Percentiles rank a stretch among this genome's conserved stretches.
Conservation (phyloP, 352 stramenopile genomes). For the Plasmopara muralis region DNA sequence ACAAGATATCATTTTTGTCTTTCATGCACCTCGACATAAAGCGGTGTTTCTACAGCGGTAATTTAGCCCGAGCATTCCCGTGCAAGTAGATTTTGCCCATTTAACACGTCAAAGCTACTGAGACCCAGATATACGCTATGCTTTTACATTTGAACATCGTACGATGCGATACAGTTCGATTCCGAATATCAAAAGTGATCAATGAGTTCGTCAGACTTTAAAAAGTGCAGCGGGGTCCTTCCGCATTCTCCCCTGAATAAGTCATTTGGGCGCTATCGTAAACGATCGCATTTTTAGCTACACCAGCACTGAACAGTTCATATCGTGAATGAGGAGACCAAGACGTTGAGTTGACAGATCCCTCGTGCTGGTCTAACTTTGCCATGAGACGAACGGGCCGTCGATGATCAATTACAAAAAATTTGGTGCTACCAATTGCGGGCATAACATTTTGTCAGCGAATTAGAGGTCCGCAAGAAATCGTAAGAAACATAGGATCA, state of each 20-base stretch:
- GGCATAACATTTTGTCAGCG: too few species aligned
- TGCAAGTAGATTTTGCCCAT: too few species aligned
- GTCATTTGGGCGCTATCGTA: slow-evolving; percentile 83
- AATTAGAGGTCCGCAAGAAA: too few species aligned
- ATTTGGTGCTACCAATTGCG: slow-evolving; percentile 84
- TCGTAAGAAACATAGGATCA: too few species aligned
- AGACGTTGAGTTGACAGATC: slow-evolving; percentile 92
- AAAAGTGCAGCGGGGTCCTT: slow-evolving; percentile 37
- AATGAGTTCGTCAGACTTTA: slow-evolving; percentile 63
- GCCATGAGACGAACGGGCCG: slow-evolving; percentile 87
- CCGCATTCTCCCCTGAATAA: slow-evolving; percentile 15
- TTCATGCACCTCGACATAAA: too few species aligned
- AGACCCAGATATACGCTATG: too few species aligned
- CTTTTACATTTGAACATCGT: slow-evolving; percentile 81
- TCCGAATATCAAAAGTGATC: slow-evolving; percentile 91
- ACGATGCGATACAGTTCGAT: slow-evolving; percentile 94
- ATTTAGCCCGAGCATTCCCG: too few species aligned
- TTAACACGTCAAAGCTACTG: too few species aligned
- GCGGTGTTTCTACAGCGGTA: too few species aligned
- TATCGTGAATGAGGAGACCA: slow-evolving; percentile 91
- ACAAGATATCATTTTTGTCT: too few species aligned
- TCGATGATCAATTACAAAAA: slow-evolving; percentile 95
- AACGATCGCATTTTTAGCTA: slow-evolving; percentile 94
- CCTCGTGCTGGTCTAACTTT: slow-evolving; percentile 88
- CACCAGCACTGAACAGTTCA: slow-evolving; percentile 94